Percentiles rank a stretch among this genome's conserved stretches.
Evolutionary conservation across 2,329 filamentous ascomycete species (phyloP).

Genomic region (Clarireedia homoeocarpa): DNA sequence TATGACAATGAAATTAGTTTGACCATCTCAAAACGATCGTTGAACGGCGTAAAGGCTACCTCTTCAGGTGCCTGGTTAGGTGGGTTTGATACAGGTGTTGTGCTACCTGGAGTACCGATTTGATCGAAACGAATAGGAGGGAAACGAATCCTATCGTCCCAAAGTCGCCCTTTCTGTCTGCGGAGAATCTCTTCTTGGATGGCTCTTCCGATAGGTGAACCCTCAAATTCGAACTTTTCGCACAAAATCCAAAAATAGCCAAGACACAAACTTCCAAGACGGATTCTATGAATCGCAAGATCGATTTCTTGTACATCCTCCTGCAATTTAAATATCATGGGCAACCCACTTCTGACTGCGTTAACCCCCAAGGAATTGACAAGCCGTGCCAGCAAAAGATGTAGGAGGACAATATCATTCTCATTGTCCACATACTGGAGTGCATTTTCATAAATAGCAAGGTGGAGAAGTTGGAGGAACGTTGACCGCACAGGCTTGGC

Average conservation of each 20-base stretch:
- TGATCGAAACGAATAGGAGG: constrained; percentile 58
- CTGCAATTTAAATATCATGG: constrained; percentile 84
- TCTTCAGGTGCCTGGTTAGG: constrained; percentile 47
- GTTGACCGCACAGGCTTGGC: constrained; percentile 27
- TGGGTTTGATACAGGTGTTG: constrained; percentile 36
- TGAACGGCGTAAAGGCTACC: constrained; percentile 65
- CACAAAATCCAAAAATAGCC: constrained; percentile 80
- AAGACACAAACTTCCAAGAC: constrained; percentile 76
- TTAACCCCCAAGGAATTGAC: constrained; percentile 75
- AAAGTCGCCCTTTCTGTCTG: constrained; percentile 66
- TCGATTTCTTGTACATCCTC: constrained; percentile 68
- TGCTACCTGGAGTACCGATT: constrained; percentile 46
- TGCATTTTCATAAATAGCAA: constrained; percentile 84
- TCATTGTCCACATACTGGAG: constrained; percentile 66
- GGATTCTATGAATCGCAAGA: constrained; percentile 62
- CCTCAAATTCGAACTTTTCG: constrained; percentile 70
- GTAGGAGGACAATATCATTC: constrained; percentile 66
- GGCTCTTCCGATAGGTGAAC: constrained; percentile 57
- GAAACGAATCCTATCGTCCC: constrained; percentile 66
- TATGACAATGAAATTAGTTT: constrained; percentile 69
- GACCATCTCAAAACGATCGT: constrained; percentile 63
- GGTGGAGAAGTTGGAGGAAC: constrained; percentile 75
- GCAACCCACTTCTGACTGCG: constrained; percentile 66
- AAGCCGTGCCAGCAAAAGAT: constrained; percentile 69
- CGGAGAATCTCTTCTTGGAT: constrained; percentile 71